Evolutionary conservation across 2,329 filamentous ascomycete species (phyloP).

Genomic region (Stagonosporopsis chrysanthemi): DNA sequence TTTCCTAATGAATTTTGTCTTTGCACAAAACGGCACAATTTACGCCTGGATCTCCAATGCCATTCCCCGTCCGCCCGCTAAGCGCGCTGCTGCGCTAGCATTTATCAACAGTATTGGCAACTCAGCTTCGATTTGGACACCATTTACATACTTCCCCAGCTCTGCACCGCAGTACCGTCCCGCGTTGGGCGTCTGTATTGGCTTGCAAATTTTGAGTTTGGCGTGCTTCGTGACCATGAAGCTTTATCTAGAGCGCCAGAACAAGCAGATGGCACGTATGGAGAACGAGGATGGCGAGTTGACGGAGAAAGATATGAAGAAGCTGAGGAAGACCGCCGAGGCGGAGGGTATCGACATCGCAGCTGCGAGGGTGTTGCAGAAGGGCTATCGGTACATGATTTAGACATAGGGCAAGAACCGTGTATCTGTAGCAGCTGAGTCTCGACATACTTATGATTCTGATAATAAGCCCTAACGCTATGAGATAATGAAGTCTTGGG

Average conservation of each 20-base stretch:
- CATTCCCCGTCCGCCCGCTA: slow-evolving; percentile 61
- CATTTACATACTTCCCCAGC: slow-evolving; percentile 48
- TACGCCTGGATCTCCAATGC: slow-evolving; percentile 64
- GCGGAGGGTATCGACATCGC: slow-evolving; percentile 60
- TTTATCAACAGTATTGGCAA: slow-evolving; percentile 65
- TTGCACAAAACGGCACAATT: slow-evolving; percentile 62
- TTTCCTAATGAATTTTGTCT: slow-evolving; percentile 65
- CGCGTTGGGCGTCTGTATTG: slow-evolving; percentile 33
- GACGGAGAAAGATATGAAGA: slow-evolving; percentile 56
- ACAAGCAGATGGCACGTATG: slow-evolving; percentile 59
- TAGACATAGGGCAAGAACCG: slow-evolving; percentile 25
- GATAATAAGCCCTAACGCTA: neutral
- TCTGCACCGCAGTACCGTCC: slow-evolving; percentile 30
- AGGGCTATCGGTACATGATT: slow-evolving; percentile 63
- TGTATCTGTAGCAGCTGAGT: neutral
- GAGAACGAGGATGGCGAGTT: slow-evolving; percentile 58
- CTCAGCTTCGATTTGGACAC: slow-evolving; percentile 59
- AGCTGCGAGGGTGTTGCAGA: slow-evolving; percentile 60
- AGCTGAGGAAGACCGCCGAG: slow-evolving; percentile 60
- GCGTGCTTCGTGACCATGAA: slow-evolving; percentile 26
- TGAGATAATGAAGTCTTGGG: neutral
- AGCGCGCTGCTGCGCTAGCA: slow-evolving; percentile 62
- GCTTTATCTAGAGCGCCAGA: slow-evolving; percentile 50
- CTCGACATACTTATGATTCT: neutral
- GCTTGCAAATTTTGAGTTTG: slow-evolving; percentile 26